Evolutionary conservation across 2,329 filamentous ascomycete genomes (phyloP).

Genomic region (Botrytis elliptica): DNA sequence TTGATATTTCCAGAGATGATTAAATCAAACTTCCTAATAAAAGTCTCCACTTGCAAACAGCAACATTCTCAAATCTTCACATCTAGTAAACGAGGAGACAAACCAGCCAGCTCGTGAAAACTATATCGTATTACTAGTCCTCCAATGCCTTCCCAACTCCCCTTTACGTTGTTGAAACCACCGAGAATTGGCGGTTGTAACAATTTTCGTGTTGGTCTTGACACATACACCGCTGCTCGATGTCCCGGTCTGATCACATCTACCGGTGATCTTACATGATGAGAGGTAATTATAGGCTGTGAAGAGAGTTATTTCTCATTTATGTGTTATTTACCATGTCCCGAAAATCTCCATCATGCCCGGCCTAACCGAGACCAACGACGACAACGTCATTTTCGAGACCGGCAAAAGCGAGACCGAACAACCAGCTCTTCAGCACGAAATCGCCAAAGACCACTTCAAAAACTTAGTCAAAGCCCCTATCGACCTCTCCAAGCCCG

Average conservation of each 20-base stretch:
- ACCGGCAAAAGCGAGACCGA: not conserved
- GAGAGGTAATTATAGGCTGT: not conserved
- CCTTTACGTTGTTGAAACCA: not conserved
- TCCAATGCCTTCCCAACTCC: not conserved
- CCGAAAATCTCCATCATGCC: not conserved
- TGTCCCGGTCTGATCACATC: not conserved
- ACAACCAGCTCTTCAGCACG: not conserved
- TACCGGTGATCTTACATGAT: not conserved
- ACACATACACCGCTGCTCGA: not conserved
- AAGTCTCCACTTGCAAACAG: not conserved
- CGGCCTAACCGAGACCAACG: not conserved
- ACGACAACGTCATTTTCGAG: not conserved
- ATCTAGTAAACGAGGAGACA: not conserved
- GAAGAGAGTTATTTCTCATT: not conserved
- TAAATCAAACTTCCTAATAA: accelerated
- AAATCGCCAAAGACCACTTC: not conserved
- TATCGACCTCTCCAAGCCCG: not conserved
- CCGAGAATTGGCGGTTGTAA: not conserved
- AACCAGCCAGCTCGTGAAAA: not conserved
- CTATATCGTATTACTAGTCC: not conserved
- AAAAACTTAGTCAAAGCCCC: not conserved
- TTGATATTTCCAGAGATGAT: not conserved
- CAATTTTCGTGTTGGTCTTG: not conserved
- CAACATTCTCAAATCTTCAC: not conserved
- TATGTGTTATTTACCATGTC: not conserved